A percentile compares a stretch with the other conserved stretches of the same genome.
phyloP scores from a whole-genome alignment of 805 yeast species.

The Hanseniaspora nectarophila region DNA sequence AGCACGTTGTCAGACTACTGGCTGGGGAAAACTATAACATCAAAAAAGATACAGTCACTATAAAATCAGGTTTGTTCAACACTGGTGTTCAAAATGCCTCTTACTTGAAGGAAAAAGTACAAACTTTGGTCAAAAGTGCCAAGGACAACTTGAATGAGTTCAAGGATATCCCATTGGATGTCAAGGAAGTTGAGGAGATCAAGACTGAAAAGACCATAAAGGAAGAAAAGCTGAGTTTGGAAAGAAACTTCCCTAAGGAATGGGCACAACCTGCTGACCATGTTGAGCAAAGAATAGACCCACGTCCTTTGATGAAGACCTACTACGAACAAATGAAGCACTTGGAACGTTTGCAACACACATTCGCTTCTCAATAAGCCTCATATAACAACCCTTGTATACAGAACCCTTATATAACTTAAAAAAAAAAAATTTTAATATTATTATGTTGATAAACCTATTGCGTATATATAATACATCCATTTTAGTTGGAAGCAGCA shows the following conservation, averaged over 20 bases:
- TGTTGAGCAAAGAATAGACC: slow-evolving; percentile 18
- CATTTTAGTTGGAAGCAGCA: background rate
- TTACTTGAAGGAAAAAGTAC: slow-evolving; percentile 52
- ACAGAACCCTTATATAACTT: background rate
- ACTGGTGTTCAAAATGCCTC: slow-evolving; percentile 82
- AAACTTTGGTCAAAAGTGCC: slow-evolving; percentile 50
- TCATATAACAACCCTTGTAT: background rate
- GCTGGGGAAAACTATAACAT: slow-evolving; percentile 69
- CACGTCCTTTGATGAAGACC: slow-evolving; percentile 3
- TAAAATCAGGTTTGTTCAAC: slow-evolving; percentile 52
- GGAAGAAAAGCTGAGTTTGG: slow-evolving; percentile 31
- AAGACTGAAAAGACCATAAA: slow-evolving; percentile 28
- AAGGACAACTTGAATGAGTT: slow-evolving; percentile 52
- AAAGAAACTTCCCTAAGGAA: slow-evolving; percentile 53
- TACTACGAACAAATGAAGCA: slow-evolving; percentile 14
- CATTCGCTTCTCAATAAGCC: slow-evolving; percentile 1
- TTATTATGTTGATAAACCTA: background rate
- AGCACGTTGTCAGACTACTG: slow-evolving; percentile 70
- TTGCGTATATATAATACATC: background rate
- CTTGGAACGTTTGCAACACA: slow-evolving; percentile 8
- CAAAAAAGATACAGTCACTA: slow-evolving; percentile 45
- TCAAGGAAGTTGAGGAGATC: slow-evolving; percentile 39
- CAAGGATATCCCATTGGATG: slow-evolving; percentile 70
- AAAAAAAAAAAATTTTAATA: too few species aligned
- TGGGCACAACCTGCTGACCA: slow-evolving; percentile 74